phyloP scores from a whole-genome alignment of 345 rosid genomes.

The Acer negundo region DNA sequence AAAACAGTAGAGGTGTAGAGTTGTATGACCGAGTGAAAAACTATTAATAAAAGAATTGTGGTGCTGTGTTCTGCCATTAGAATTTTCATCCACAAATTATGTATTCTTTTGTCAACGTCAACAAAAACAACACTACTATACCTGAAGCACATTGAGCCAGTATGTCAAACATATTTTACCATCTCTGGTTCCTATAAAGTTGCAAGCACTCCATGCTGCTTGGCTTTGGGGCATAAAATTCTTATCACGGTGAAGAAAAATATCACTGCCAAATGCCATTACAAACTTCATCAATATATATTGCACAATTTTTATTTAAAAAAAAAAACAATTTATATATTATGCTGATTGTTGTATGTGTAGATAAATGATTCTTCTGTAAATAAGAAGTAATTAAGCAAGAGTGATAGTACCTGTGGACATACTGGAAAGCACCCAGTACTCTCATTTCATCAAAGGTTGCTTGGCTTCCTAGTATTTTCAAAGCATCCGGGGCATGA shows the following conservation, averaged over 20 bases:
- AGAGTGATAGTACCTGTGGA: slow-evolving; percentile 51
- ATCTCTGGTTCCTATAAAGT: slow-evolving; percentile 69
- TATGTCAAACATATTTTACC: slow-evolving; percentile 76
- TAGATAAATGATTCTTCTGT: no score
- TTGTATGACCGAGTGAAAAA: no score
- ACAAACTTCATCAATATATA: not conserved
- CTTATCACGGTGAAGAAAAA: slow-evolving; percentile 73
- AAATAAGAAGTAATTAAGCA: no score
- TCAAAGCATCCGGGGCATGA: slow-evolving; percentile 82
- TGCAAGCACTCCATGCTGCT: slow-evolving; percentile 95
- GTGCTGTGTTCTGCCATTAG: no score
- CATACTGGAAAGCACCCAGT: slow-evolving; percentile 82
- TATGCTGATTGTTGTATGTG: no score
- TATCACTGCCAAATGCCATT: slow-evolving; percentile 50
- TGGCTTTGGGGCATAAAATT: slow-evolving; percentile 71
- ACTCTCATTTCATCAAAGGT: slow-evolving; percentile 69
- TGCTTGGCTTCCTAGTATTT: slow-evolving; percentile 58
- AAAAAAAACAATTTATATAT: no score
- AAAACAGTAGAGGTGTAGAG: no score
- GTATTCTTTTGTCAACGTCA: no score
- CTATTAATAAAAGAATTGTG: no score
- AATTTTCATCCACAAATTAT: no score
- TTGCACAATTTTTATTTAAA: no score
- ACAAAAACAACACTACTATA: no score
- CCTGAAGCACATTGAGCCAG: slow-evolving; percentile 98